Conservation (phyloP, 2,329 filamentous ascomycete species). For the Fusarium nygamai region DNA sequence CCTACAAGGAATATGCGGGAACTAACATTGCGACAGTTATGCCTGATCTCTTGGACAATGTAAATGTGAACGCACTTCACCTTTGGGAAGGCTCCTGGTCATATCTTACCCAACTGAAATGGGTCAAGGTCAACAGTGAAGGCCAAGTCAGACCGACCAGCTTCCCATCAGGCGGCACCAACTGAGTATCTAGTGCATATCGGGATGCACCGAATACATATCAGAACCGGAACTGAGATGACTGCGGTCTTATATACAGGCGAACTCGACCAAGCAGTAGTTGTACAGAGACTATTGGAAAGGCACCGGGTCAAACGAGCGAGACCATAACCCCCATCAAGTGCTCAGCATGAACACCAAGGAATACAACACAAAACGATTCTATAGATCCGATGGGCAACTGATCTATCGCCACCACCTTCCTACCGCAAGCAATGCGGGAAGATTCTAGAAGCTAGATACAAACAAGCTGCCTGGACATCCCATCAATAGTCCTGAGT, state of each 20-base stretch:
- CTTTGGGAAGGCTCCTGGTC: conserved; percentile 88
- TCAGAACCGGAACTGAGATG: background rate
- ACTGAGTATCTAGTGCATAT: conserved; percentile 2
- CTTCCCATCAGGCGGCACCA: conserved; percentile 71
- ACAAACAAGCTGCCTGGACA: background rate
- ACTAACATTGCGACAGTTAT: conserved; percentile 61
- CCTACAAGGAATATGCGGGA: background rate
- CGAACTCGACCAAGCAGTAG: background rate
- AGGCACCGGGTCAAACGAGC: background rate
- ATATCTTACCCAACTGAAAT: conserved; percentile 78
- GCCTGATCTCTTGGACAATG: conserved; percentile 77
- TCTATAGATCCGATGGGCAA: background rate
- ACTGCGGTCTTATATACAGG: background rate
- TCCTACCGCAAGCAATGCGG: background rate
- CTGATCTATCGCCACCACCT: background rate
- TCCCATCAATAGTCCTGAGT: background rate
- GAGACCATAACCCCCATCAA: background rate
- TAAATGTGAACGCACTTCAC: conserved; percentile 72
- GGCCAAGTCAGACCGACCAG: conserved; percentile 74
- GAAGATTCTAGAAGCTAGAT: background rate
- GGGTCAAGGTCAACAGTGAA: conserved; percentile 75
- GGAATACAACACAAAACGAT: background rate
- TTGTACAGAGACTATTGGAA: background rate
- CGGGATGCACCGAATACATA: background rate
- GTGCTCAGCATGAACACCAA: background rate